A percentile compares a stretch with the other conserved stretches of the same genome.
phyloP scores from a whole-genome alignment of 1,284 basidiomycete species.

The Heterobasidion occidentale region DNA sequence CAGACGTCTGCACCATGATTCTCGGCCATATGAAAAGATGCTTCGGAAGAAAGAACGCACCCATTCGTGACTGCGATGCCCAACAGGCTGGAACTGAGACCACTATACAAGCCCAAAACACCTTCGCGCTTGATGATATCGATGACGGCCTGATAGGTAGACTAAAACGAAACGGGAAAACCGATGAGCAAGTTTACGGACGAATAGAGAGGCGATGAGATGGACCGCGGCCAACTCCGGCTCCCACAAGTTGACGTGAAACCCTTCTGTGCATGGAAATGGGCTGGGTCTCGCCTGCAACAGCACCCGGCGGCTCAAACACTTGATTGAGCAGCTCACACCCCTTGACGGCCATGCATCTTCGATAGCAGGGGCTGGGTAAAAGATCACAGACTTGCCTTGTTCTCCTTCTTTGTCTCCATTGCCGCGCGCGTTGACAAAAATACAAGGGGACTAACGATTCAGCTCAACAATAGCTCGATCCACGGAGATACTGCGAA shows the following conservation, averaged over 20 bases:
- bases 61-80: slow-evolving; percentile 95
- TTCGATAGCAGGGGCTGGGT: background rate
- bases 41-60: slow-evolving; percentile 22
- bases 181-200: background rate
- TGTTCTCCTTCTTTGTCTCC: slow-evolving; percentile 71
- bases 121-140: slow-evolving; percentile 86
- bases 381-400: slow-evolving; percentile 33
- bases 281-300: background rate
- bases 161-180: slow-evolving; percentile 22
- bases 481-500: slow-evolving; percentile 1
- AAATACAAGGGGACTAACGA: slow-evolving; percentile 78
- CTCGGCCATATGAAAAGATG: no score
- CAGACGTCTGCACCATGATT: background rate
- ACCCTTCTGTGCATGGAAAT: background rate
- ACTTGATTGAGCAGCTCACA: background rate
- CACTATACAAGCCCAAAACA: slow-evolving; percentile 79
- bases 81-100: slow-evolving; percentile 79
- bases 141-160: slow-evolving; percentile 52
- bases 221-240: background rate
- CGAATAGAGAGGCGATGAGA: background rate
- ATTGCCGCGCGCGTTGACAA: slow-evolving; percentile 92
- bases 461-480: slow-evolving; percentile 2
- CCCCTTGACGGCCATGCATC: background rate
- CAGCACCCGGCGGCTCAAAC: background rate
- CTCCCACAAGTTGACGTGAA: background rate